Percentiles rank a stretch among this genome's conserved stretches.
Evolutionary conservation across 768 basidiomycete species (phyloP).

Genomic region (Pholiota molesta): DNA sequence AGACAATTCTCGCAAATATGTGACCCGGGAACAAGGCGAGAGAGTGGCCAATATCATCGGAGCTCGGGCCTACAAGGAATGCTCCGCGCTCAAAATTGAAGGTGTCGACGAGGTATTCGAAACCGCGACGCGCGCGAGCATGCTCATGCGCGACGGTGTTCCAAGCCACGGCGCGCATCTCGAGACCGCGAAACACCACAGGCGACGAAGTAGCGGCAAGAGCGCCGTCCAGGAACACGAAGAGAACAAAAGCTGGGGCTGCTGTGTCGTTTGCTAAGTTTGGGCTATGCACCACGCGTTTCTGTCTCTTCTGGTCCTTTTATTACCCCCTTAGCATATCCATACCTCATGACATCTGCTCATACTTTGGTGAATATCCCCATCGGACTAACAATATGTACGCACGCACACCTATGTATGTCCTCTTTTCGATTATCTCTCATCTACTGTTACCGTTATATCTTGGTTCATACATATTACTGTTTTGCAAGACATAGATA

Average conservation of each 20-base stretch:
- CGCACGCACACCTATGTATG: conserved; percentile 27
- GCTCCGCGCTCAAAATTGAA: conserved; percentile 86
- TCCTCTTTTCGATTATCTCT: conserved; percentile 14
- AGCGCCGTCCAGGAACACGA: conserved; percentile 44
- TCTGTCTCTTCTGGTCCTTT: background rate
- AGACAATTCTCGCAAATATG: conserved; percentile 53
- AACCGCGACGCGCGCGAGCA: conserved; percentile 93
- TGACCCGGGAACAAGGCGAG: conserved; percentile 81
- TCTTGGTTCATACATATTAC: conserved; percentile 30
- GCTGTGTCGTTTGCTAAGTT: conserved; percentile 68
- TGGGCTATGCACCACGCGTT: conserved; percentile 4
- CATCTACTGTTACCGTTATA: conserved; percentile 27
- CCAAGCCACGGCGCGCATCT: conserved; percentile 45
- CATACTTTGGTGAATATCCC: conserved; percentile 17
- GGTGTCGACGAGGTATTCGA: conserved; percentile 98
- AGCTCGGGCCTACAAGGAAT: conserved; percentile 93
- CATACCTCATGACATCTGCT: conserved; percentile 14
- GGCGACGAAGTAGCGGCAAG: conserved; percentile 57
- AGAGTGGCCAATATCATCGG: conserved; percentile 83
- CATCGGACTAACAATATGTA: conserved; percentile 27
- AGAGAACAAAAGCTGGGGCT: conserved; percentile 60
- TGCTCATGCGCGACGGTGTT: conserved; percentile 91
- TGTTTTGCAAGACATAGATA: conserved; percentile 21
- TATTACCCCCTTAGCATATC: conserved; percentile 14
- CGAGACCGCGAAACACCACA: conserved; percentile 47